Percentiles rank a stretch among this genome's conserved stretches.
Evolutionary conservation across 805 yeast genomes (phyloP).

Genomic region (Saccharomycopsis sp.): DNA sequence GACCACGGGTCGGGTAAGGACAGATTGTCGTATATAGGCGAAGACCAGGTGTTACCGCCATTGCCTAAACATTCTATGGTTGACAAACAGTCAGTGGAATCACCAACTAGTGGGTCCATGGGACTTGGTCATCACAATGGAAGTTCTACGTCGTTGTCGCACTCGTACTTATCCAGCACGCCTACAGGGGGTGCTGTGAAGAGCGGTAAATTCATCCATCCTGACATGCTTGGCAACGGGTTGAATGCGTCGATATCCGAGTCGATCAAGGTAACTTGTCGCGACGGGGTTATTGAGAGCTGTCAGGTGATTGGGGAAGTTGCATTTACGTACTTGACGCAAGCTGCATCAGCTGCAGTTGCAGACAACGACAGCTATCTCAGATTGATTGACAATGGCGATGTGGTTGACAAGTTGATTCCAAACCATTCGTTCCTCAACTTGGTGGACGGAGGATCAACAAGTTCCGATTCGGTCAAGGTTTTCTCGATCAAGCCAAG

Average conservation of each 20-base stretch:
- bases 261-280: conserved; percentile 65
- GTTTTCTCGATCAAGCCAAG: conserved; percentile 42
- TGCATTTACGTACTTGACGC: conserved; percentile 61
- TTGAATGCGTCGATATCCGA: conserved; percentile 84
- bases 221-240: conserved; percentile 45
- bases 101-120: neutral
- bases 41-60: conserved; percentile 17
- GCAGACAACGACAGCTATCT: conserved; percentile 33
- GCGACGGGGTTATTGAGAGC: conserved; percentile 54
- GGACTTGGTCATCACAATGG: conserved; percentile 26
- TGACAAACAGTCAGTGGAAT: neutral
- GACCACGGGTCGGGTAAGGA: conserved; percentile 20
- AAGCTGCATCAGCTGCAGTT: conserved; percentile 30
- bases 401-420: conserved; percentile 38
- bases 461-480: conserved; percentile 22
- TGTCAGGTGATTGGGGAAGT: conserved; percentile 78
- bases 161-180: conserved; percentile 24
- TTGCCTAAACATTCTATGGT: conserved; percentile 21
- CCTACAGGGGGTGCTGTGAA: neutral
- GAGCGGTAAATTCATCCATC: conserved; percentile 30
- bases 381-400: conserved; percentile 35
- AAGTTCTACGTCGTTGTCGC: conserved; percentile 31
- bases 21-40: conserved; percentile 16
- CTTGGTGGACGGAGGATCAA: conserved; percentile 34
- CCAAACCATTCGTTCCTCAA: conserved; percentile 51